These are phyloP conservation scores for Buxus sempervirens DNA, from an alignment of 164 flowering plant genomes.

Conservation along the genomic window DNA sequence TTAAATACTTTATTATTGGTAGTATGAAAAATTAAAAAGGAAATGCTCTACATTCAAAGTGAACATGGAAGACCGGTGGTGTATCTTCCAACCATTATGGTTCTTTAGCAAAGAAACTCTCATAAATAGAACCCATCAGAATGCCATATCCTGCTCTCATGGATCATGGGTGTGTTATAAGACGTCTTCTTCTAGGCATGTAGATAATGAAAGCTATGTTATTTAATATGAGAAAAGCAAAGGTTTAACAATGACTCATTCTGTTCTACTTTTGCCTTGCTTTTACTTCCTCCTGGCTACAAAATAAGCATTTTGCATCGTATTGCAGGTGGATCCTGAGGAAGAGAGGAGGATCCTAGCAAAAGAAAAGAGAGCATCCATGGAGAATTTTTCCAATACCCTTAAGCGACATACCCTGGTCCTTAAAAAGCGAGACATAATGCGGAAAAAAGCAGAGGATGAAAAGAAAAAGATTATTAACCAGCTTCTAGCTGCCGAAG, in stretches of 20 bases:
- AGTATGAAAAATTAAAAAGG: no score
- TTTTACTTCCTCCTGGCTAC: neutral
- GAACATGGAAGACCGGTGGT: no score
- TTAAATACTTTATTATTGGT: no score
- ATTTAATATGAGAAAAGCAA: neutral
- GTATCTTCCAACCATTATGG: no score
- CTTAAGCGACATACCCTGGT: conserved; percentile 81
- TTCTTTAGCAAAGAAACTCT: neutral
- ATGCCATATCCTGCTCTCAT: no score
- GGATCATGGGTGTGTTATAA: neutral
- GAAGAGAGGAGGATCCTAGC: conserved; percentile 81
- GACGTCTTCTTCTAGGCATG: neutral
- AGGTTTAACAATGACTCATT: neutral
- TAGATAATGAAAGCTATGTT: neutral
- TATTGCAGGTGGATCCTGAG: conserved; percentile 73
- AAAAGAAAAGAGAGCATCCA: conserved; percentile 75
- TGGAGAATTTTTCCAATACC: conserved; percentile 61
- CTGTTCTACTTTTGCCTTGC: neutral
- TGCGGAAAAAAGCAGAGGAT: conserved; percentile 80
- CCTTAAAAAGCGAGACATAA: conserved; percentile 79
- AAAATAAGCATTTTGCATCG: neutral
- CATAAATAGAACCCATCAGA: no score
- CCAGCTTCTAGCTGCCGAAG: conserved; percentile 88
- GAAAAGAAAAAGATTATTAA: conserved; percentile 56
- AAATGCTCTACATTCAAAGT: no score